Evolutionary conservation across 306 rosid genomes (phyloP), one percentile per base, ranked within the genome.

Genomic region (Gastrolobium villosum): DNA sequence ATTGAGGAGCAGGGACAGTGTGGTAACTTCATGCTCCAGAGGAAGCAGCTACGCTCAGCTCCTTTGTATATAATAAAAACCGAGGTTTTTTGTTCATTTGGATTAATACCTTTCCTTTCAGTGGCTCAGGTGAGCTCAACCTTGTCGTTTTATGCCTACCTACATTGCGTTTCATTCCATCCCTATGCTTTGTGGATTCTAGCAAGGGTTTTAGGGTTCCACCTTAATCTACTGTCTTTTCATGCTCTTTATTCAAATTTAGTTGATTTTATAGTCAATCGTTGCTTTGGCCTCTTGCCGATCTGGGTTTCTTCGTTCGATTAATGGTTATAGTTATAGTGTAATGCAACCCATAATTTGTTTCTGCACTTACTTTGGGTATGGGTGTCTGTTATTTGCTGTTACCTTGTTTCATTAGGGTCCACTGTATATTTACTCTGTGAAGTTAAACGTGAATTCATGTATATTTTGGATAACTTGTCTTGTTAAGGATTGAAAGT

Each of bases 121-220:
- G 92, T 84, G 88, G 87, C 75, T 85, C 86, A 85, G 91, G 93
- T 85, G 84, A 65, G 44, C 11, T 36, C 50, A 76, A n/a, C 54
- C 31, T 14, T 79, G 75, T 79, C 76, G 88, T 84, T 69, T 30
- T 46, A 8, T 75, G 28, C 20, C 4, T 40, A 10, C 26, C 43
- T 26, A 20, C 36, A 9, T 26, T 5, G 65, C 55, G 20, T 43
- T 34, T 56, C 41, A 5, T 5, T 26, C 10, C 15, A 37, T 53
- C 28, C 20, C 5, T 11, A 4, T 6, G 15, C 7, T 31, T 7
- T 61, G 48, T 40, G 46, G 35, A 48, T 26, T 62, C 6, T 63
- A 37, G 66, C 79, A 79, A 88, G 94, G 90, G 90, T 88, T 91
- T 83, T 84, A 86, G 88, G 77, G 49, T 81, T 52, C 10, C 67